Base-by-base conservation (phyloP, 2,329 filamentous ascomycete genomes). In the Hymenoscyphus infarciens region DNA sequence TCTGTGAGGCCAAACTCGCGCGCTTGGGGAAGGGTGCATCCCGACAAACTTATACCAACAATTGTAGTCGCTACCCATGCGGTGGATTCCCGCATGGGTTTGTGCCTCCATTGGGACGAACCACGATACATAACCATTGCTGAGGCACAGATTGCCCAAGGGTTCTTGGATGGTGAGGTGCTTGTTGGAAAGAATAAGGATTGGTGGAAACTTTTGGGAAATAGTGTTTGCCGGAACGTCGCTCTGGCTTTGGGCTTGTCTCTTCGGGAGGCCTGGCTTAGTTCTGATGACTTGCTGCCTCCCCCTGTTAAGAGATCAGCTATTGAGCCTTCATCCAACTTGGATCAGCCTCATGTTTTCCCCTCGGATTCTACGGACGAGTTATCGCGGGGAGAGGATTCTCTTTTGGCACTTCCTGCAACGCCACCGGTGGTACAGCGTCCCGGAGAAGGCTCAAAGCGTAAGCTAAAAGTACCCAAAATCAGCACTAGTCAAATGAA, bases 161-260 rank as follows among this genome's bases (percentile, higher is more conserved):
- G 89, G 0, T 86, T 89, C 49, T 84, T 80, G 0, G 89, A 94
- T 61, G 67, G 86, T 5, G 91, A 94, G 62, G 81, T 93, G 0
- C 73, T 96, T 0, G 74, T 93, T 0, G 90, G 90, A 0, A 70
- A 60, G 0, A 73, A 81, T 0, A 10, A 42, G 0, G 77, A 86
- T 1, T 87, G 91, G 70, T 87, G 83, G 77, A 83, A 81, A 61
- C 84, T 91, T 22, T 79, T 93, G 0, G 91, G 91, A 0, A 96
- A 96, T 73, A 90, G 87, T 31, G 91, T 96, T 0, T 84, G 90
- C 2, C 78, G 90, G 8, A 83, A 85, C 27, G 83, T 91, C 1
- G 84, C 89, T 0, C 74, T 92, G 19, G 84, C 85, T 0, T 73
- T 92, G 1, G 91, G 91, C 0, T 70, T 90, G 4, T 78, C 81